Evolutionary conservation across 129 eudicot genomes (phyloP), one percentile per base, ranked within the genome.

Genomic region (Glebionis coronaria): DNA sequence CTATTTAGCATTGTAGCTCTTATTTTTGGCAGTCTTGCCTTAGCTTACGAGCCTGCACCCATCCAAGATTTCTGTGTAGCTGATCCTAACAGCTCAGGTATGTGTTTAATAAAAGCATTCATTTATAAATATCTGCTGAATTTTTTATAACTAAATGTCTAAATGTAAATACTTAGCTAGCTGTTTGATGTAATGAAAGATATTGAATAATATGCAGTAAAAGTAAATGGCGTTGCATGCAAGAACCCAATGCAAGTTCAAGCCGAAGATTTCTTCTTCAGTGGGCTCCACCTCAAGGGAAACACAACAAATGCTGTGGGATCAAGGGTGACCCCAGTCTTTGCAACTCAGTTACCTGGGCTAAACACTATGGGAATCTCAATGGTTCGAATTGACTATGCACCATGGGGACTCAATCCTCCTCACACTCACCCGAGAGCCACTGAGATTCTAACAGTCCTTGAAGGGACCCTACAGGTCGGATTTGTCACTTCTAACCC

Each of bases 341-440:
- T 63, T 28, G 81, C 47, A 16, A 14, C 76, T 15, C 81, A 76
- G 19, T 18, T 81, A 20, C 79, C 85, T 2, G 81, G 81, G 21
- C 79, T 81, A 67, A 81, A 81, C 79, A 81, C 85, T 61, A 44
- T 81, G n/a, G 81, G 81, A 4, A 72, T 76, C 45, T 54, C 81
- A 35, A 71, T 76, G 79, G 85, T 61, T 45, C 69, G 85, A 4
- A 29, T 81, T 42, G 85, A 81, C 78, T 81, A 71, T 3, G 76
- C 79, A 1, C 85, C 85, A 72, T 61, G 69, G 76, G 85, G 85
- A 61, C 51, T 55, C n/a, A 81, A 81, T 45, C 79, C 85, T 2
- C 81, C 85, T 21, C 85, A 81, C 46, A 72, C 73, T 31, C 84
- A 80, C 71, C 82, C 85, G 19, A 64, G 85, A 67, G 81, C 81